A percentile compares a stretch with the other conserved stretches of the same genome.
These are phyloP conservation scores for Magnolia changhungtana DNA, from an alignment of 164 flowering plant genomes.

Conservation along the genomic window DNA sequence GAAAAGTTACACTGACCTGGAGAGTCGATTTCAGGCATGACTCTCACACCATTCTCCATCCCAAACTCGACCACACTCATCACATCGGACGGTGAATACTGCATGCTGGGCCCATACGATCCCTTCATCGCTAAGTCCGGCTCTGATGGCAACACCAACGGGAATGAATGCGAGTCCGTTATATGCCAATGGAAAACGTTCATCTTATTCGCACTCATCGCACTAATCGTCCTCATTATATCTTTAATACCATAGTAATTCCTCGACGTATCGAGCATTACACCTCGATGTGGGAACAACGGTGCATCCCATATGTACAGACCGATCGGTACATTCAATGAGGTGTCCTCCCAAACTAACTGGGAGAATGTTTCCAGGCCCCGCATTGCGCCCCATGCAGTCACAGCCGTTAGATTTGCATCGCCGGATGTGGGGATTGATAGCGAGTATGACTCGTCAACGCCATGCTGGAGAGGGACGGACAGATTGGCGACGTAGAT, in stretches of 20 bases:
- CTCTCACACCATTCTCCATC: slow-evolving; percentile 70
- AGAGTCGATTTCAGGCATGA: slow-evolving; percentile 78
- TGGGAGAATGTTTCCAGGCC: slow-evolving; percentile 92
- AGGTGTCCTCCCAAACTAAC: slow-evolving; percentile 51
- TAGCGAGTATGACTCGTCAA: slow-evolving; percentile 59
- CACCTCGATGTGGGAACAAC: slow-evolving; percentile 66
- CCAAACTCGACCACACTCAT: slow-evolving; percentile 61
- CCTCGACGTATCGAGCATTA: slow-evolving; percentile 74
- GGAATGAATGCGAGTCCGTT: slow-evolving; percentile 90
- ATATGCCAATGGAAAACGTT: slow-evolving; percentile 97
- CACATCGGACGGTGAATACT: slow-evolving; percentile 61
- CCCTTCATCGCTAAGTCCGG: slow-evolving; percentile 68
- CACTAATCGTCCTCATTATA: slow-evolving; percentile 60
- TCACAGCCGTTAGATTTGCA: slow-evolving; percentile 48
- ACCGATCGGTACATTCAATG: slow-evolving; percentile 44
- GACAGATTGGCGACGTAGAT: slow-evolving; percentile 33
- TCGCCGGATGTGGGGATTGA: slow-evolving; percentile 32
- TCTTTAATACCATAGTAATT: slow-evolving; percentile 63
- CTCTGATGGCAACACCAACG: slow-evolving; percentile 72
- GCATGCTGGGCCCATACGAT: slow-evolving; percentile 61
- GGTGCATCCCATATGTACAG: slow-evolving; percentile 53
- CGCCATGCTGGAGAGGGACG: slow-evolving; percentile 53
- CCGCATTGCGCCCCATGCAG: slow-evolving; percentile 86
- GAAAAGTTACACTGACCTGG: slow-evolving; percentile 50
- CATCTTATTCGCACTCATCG: slow-evolving; percentile 72